Conservation (phyloP, 495 filamentous ascomycete genomes). For the Darksidea phi region DNA sequence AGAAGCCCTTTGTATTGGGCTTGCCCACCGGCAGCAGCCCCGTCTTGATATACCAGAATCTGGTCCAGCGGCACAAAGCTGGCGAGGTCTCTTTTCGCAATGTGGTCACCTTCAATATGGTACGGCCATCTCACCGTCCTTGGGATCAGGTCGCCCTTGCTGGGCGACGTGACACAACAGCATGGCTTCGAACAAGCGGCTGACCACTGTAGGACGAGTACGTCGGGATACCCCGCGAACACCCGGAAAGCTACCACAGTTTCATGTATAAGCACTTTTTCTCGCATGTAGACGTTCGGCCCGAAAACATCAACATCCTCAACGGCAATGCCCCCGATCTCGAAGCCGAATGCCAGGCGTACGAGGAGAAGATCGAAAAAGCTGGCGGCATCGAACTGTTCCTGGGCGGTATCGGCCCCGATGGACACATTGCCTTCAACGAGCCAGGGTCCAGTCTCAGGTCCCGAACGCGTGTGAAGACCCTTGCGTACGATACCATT, state of each 20-base stretch:
- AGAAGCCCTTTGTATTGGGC: conserved; percentile 76
- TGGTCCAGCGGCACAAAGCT: conserved; percentile 72
- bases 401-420: conserved; percentile 78
- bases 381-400: conserved; percentile 82
- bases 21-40: conserved; percentile 81
- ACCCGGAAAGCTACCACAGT: conserved; percentile 80
- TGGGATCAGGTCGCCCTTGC: conserved; percentile 11
- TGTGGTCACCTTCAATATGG: conserved; percentile 93
- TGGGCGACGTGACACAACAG: conserved; percentile 15
- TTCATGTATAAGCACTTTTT: conserved; percentile 94
- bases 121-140: conserved; percentile 43
- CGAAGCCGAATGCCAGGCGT: conserved; percentile 71
- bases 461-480: conserved; percentile 80
- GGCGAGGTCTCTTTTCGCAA: conserved; percentile 81
- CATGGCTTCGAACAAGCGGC: conserved; percentile 3
- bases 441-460: conserved; percentile 79
- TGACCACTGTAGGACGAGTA: conserved; percentile 69
- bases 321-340: conserved; percentile 76
- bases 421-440: conserved; percentile 89
- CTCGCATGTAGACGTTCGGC: conserved; percentile 78
- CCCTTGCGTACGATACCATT: conserved; percentile 82
- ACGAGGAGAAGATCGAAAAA: conserved; percentile 74
- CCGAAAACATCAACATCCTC: conserved; percentile 80
- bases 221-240: conserved; percentile 75
- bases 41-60: conserved; percentile 70